Evolutionary conservation across 2,329 filamentous ascomycete species (phyloP).

Genomic region (Aciculosporium take): DNA sequence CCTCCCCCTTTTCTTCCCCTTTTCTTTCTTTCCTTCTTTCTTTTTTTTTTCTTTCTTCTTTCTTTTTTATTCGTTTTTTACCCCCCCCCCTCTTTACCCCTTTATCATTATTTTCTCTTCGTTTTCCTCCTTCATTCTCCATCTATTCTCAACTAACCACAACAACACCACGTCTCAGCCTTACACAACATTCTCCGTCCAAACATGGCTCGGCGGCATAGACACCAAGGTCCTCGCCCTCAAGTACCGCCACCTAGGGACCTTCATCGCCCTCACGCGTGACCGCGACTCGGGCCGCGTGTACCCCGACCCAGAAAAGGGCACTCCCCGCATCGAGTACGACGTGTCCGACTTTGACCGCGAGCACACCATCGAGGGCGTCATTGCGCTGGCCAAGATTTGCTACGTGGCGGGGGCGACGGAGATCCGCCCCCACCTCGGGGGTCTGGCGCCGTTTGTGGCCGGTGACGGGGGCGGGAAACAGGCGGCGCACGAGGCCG

Average conservation of each 20-base stretch:
- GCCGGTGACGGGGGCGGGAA: constrained; percentile 15
- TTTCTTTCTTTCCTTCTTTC: neutral
- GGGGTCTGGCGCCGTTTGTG: constrained; percentile 49
- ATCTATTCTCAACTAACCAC: neutral
- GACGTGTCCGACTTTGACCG: constrained; percentile 57
- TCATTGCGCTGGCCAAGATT: constrained; percentile 60
- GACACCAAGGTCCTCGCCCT: constrained; percentile 59
- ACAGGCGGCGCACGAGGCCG: constrained; percentile 10
- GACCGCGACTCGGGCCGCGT: constrained; percentile 66
- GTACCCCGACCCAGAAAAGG: constrained; percentile 54
- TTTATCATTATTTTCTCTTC: neutral
- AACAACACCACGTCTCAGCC: no score
- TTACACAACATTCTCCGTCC: constrained; percentile 43
- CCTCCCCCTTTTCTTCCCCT: neutral
- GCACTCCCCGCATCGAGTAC: constrained; percentile 55
- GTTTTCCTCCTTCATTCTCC: neutral
- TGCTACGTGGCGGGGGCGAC: constrained; percentile 63
- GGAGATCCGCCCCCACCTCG: constrained; percentile 59
- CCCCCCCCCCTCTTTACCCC: neutral
- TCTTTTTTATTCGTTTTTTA: neutral
- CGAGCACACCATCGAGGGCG: constrained; percentile 54
- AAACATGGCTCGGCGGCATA: constrained; percentile 54
- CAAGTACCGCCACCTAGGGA: constrained; percentile 53
- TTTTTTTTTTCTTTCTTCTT: neutral
- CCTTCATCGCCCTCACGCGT: constrained; percentile 59